A percentile compares a stretch with the other conserved stretches of the same genome.
Conservation (phyloP, 441 rosid species). For the Theobroma grandiflorum region DNA sequence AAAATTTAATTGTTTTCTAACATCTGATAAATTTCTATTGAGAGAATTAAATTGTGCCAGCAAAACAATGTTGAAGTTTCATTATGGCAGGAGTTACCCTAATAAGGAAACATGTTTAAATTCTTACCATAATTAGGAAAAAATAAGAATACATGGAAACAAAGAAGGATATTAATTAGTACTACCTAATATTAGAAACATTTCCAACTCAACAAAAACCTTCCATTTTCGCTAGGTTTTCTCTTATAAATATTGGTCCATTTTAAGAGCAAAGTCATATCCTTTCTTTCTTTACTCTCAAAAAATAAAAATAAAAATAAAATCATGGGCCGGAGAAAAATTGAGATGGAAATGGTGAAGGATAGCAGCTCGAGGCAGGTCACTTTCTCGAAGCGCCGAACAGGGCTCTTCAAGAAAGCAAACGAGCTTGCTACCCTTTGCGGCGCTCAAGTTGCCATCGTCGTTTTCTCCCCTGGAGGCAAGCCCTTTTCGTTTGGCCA, state of each 20-base stretch:
- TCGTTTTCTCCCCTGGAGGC: slow-evolving; percentile 49
- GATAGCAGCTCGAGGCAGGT: slow-evolving; percentile 49
- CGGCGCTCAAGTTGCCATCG: slow-evolving; percentile 41
- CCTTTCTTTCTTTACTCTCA: background rate
- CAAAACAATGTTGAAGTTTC: slow-evolving; percentile 26
- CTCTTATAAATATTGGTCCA: background rate
- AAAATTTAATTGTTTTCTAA: slow-evolving; percentile 11
- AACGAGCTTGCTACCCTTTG: slow-evolving; percentile 46
- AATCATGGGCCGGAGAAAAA: slow-evolving; percentile 49
- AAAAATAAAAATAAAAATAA: background rate
- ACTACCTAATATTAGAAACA: slow-evolving; percentile 23
- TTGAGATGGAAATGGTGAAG: slow-evolving; percentile 45
- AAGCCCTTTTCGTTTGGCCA: slow-evolving; percentile 53
- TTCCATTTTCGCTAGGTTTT: background rate
- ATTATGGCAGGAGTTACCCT: slow-evolving; percentile 17
- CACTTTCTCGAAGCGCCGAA: slow-evolving; percentile 51
- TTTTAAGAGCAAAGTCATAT: background rate
- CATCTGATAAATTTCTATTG: background rate
- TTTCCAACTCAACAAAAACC: background rate
- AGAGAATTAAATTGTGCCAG: slow-evolving; percentile 19
- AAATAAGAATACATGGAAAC: slow-evolving; percentile 10
- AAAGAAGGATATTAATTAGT: background rate
- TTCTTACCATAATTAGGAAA: slow-evolving; percentile 7
- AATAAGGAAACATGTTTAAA: slow-evolving; percentile 10
- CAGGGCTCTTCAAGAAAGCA: slow-evolving; percentile 53